Base-by-base conservation (phyloP, 352 stramenopile genomes). In the Phytophthora sp. region DNA sequence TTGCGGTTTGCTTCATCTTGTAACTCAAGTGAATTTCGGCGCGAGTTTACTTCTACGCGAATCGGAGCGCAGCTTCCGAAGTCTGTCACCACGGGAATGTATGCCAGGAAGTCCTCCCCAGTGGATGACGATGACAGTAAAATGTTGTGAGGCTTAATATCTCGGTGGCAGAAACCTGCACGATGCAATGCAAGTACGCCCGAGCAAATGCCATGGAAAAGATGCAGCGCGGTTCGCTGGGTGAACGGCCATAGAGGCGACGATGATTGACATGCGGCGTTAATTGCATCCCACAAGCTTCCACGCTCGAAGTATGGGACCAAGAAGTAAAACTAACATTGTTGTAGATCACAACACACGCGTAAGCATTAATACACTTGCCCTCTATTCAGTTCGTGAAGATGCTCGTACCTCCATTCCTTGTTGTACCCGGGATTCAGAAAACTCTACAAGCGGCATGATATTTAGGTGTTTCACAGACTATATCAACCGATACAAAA, bases 111-210 rank as follows among this genome's bases (percentile, higher is more conserved):
- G 45, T 91, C 80, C 43, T 88, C 81, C 39, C 75, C 81, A 54
- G 63, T 74, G 0, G 79, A 80, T 20, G 77, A 83, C 23, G 81
- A 89, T 23, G 79, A 87, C 11, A 96, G 59, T 50, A 96, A 53
- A 1, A 96, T 68, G 34, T 95, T 95, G 54, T 96, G 87, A 11
- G 86, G 86, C 66, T 94, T 95, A 26, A 96, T 76, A 53, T 95
- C 87, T 15, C 87, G 77, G 52, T 96, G 89, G 43, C 84, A 94
- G 53, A 92, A 96, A 2, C 87, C 89, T 0, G 76, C 84, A 9
- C 78, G 79, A 32, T 96, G 89, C 12, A 96, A 26, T 11, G 88
- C 83, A 15, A 88, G 60, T 13, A 96, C 72, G 4, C 87, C 89
- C 0, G 82, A 75, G 43, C 87, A 93, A 69, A 96, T 93, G 35